Evolutionary conservation across 2,329 filamentous ascomycete genomes (phyloP).

Genomic region (Chalaropsis ovoidea): DNA sequence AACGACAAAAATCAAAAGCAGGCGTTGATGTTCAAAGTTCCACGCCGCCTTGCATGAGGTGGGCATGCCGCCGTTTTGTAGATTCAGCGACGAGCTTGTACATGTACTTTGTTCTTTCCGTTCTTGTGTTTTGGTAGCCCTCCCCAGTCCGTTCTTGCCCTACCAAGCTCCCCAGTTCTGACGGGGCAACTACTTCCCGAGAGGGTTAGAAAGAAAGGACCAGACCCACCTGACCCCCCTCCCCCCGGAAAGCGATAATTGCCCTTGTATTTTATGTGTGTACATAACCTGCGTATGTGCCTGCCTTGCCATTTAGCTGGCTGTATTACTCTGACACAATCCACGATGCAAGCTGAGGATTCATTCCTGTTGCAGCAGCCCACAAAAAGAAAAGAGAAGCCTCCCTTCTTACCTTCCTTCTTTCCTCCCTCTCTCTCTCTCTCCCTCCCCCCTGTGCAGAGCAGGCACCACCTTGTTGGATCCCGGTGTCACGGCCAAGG

Average conservation of each 20-base stretch:
- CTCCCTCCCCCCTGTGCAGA: background rate
- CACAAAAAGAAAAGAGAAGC: background rate
- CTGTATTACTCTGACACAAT: conserved; percentile 8
- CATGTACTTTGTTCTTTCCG: background rate
- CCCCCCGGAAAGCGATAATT: background rate
- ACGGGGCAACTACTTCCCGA: background rate
- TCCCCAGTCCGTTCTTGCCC: background rate
- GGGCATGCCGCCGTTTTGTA: conserved; percentile 8
- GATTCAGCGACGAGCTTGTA: conserved; percentile 5
- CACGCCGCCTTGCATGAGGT: background rate
- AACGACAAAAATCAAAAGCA: no score
- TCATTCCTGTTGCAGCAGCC: background rate
- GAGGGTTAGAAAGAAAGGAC: background rate
- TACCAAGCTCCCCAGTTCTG: background rate
- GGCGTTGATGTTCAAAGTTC: no score
- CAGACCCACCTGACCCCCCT: background rate
- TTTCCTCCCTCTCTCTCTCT: no score
- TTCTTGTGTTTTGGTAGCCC: background rate
- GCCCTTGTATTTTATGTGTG: background rate
- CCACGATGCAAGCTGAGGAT: conserved; percentile 1
- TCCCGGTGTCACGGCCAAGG: background rate
- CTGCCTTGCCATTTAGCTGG: background rate
- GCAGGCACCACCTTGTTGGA: background rate
- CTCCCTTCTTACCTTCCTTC: background rate
- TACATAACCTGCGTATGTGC: background rate